Conservation (phyloP, 2,329 filamentous ascomycete genomes). For the Coniochaeta prunicola region DNA sequence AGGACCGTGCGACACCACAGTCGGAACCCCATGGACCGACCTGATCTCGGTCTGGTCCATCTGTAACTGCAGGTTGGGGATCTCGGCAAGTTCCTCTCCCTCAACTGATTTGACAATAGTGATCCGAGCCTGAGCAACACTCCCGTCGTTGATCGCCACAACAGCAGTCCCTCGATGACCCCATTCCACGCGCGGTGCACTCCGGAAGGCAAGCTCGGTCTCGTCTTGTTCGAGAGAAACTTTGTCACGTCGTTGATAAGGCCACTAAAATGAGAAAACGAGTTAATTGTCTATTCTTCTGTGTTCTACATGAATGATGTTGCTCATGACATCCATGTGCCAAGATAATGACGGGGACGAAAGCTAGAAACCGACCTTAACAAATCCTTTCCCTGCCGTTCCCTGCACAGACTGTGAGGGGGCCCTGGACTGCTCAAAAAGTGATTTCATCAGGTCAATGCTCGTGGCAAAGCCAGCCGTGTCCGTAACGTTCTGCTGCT, state of each 20-base stretch:
- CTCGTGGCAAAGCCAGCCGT: constrained; percentile 71
- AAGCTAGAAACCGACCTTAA: constrained; percentile 67
- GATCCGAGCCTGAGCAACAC: constrained; percentile 12
- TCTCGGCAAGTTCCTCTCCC: not conserved
- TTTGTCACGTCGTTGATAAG: constrained; percentile 74
- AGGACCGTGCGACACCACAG: constrained; percentile 26
- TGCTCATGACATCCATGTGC: constrained; percentile 10
- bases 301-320: constrained; percentile 8
- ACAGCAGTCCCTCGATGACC: constrained; percentile 67
- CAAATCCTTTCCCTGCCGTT: constrained; percentile 59
- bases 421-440: constrained; percentile 69
- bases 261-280: constrained; percentile 58
- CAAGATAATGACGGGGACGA: constrained; percentile 16
- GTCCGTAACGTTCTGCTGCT: constrained; percentile 31
- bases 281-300: constrained; percentile 28
- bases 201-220: constrained; percentile 37
- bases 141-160: constrained; percentile 17
- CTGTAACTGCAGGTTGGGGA: not conserved
- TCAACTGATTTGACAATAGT: not conserved
- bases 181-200: constrained; percentile 60
- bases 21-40: constrained; percentile 8
- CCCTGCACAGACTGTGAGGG: constrained; percentile 46
- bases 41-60: constrained; percentile 12
- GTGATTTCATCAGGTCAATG: constrained; percentile 93
- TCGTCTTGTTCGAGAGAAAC: constrained; percentile 54